Evolutionary conservation across 176 grass and related monocot genomes (phyloP).

Genomic region (Lolium rigidum): DNA sequence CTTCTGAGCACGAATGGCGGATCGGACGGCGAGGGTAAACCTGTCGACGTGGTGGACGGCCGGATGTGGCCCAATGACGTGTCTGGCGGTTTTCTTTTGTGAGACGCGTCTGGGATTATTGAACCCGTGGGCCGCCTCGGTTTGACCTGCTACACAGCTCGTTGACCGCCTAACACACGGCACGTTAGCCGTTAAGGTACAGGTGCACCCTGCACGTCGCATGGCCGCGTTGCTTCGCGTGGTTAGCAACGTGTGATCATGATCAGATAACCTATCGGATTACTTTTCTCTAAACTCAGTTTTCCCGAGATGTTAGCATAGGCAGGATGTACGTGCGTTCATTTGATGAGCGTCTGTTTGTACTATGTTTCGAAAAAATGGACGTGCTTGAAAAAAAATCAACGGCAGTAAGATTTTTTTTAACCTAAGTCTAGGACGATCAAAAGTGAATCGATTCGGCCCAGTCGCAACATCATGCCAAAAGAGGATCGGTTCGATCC

Average conservation of each 20-base stretch:
- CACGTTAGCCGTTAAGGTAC: neutral
- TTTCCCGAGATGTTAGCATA: no score
- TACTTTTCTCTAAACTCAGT: no score
- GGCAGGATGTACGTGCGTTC: no score
- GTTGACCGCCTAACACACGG: neutral
- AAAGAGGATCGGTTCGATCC: no score
- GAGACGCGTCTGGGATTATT: neutral
- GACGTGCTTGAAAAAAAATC: no score
- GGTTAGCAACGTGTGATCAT: neutral
- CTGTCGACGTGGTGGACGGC: neutral
- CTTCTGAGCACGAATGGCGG: neutral
- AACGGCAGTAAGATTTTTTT: no score
- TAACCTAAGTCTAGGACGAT: no score
- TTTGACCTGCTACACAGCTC: slow-evolving; percentile 4
- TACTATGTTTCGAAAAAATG: no score
- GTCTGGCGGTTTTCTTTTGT: neutral
- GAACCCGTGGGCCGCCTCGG: slow-evolving; percentile 9
- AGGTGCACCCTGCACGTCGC: neutral
- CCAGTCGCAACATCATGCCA: no score
- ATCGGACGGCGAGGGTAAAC: neutral
- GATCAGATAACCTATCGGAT: no score
- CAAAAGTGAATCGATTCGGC: no score
- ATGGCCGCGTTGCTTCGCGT: neutral
- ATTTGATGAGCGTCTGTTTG: no score
- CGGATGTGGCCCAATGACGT: slow-evolving; percentile 39